Conservation (phyloP, 148 eudicot genomes). For the Vaccinium darrowii region DNA sequence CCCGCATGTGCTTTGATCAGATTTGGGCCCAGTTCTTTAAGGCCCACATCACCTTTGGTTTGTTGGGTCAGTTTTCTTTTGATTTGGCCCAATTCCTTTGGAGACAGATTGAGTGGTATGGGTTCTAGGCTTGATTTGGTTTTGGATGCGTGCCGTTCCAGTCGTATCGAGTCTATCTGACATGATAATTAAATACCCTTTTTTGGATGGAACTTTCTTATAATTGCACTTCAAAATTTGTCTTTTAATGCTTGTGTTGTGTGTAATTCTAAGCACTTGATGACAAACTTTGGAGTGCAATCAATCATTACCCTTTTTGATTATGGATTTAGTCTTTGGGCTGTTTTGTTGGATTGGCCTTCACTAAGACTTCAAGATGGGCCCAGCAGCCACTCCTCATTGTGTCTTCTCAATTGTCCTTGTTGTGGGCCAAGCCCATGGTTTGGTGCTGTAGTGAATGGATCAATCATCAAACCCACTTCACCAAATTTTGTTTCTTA, state of each 20-base stretch:
- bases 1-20: neutral
- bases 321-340: neutral
- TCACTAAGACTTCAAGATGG: neutral
- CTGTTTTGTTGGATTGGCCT: neutral
- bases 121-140: neutral
- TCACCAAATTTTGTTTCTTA: constrained; percentile 3
- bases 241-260: no score
- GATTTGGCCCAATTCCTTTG: neutral
- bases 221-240: no score
- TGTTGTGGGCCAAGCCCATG: neutral
- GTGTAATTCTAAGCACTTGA: no score
- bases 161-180: no score
- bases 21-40: neutral
- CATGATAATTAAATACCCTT: no score
- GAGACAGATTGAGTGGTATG: neutral
- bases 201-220: no score
- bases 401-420: neutral
- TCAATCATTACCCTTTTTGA: neutral
- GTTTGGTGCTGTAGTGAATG: neutral
- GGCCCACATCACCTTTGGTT: neutral
- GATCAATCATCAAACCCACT: neutral
- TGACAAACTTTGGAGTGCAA: no score
- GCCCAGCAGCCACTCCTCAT: neutral
- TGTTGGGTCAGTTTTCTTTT: neutral
- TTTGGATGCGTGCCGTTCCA: neutral